Conservation (phyloP, 2,329 filamentous ascomycete genomes). For the Penicillium verrucosum region DNA sequence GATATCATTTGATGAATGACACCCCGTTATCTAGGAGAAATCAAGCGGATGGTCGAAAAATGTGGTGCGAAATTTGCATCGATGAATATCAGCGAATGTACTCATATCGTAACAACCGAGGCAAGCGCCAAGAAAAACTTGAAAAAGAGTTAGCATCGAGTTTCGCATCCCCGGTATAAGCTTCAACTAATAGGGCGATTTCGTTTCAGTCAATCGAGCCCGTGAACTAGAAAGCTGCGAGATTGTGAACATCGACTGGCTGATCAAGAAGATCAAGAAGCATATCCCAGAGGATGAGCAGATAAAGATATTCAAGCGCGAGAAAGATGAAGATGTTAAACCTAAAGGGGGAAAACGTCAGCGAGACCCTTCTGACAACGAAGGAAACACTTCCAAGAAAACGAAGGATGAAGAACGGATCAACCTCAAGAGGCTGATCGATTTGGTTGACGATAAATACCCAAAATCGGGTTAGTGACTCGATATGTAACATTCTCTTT, state of each 20-base stretch:
- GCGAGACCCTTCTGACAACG: not conserved
- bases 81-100: constrained; percentile 25
- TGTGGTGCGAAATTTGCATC: constrained; percentile 30
- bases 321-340: not conserved
- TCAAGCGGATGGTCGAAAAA: constrained; percentile 28
- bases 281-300: not conserved
- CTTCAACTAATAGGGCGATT: not conserved
- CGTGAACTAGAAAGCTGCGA: constrained; percentile 47
- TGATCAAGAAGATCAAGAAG: constrained; percentile 29
- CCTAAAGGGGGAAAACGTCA: not conserved
- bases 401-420: not conserved
- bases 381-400: not conserved
- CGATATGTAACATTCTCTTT: not conserved
- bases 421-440: not conserved
- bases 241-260: constrained; percentile 59
- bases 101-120: constrained; percentile 33
- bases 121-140: constrained; percentile 21
- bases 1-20: not conserved
- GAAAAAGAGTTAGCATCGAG: constrained; percentile 21
- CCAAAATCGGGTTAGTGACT: not conserved
- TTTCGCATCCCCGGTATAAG: not conserved
- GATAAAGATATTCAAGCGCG: not conserved
- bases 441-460: not conserved
- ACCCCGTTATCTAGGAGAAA: constrained; percentile 14
- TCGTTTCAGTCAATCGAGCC: constrained; percentile 35